Percentiles rank a stretch among this genome's conserved stretches.
Evolutionary conservation across 2,329 filamentous ascomycete genomes (phyloP).

Genomic region (Phoma herbarum): DNA sequence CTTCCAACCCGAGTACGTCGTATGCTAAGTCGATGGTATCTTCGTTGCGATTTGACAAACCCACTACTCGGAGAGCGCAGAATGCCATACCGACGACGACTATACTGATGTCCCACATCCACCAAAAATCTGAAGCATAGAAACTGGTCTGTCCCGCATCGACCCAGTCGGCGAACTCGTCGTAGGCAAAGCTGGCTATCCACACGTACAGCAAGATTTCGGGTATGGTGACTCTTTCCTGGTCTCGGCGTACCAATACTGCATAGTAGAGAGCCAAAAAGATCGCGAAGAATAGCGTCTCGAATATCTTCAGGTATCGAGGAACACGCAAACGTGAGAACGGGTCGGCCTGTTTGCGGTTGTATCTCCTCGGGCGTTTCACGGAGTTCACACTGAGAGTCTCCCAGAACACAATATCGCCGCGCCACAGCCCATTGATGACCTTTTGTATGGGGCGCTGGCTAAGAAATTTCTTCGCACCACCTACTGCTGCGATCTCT

Average conservation of each 20-base stretch:
- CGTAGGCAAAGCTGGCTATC: conserved; percentile 87
- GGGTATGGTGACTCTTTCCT: conserved; percentile 69
- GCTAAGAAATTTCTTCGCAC: conserved; percentile 84
- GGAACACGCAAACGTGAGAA: conserved; percentile 79
- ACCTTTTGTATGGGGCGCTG: conserved; percentile 84
- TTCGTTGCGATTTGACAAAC: conserved; percentile 67
- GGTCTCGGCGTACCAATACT: conserved; percentile 79
- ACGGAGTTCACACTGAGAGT: conserved; percentile 74
- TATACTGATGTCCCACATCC: conserved; percentile 59
- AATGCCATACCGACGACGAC: conserved; percentile 77
- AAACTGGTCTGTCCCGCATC: conserved; percentile 82
- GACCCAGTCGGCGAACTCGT: conserved; percentile 76
- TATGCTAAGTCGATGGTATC: conserved; percentile 80
- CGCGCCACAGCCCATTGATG: conserved; percentile 81
- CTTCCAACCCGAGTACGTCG: conserved; percentile 88
- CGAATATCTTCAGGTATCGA: conserved; percentile 84
- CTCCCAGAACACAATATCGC: conserved; percentile 89
- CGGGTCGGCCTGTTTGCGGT: conserved; percentile 54
- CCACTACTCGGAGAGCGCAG: conserved; percentile 72
- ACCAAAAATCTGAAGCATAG: conserved; percentile 50
- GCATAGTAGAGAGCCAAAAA: conserved; percentile 85
- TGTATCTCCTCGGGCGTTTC: conserved; percentile 82
- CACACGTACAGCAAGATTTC: conserved; percentile 83
- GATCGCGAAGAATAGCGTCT: conserved; percentile 79
- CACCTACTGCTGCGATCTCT: conserved; percentile 82